Conservation (phyloP, 2,329 filamentous ascomycete genomes). For the Byssoonygena ceratinophila region DNA sequence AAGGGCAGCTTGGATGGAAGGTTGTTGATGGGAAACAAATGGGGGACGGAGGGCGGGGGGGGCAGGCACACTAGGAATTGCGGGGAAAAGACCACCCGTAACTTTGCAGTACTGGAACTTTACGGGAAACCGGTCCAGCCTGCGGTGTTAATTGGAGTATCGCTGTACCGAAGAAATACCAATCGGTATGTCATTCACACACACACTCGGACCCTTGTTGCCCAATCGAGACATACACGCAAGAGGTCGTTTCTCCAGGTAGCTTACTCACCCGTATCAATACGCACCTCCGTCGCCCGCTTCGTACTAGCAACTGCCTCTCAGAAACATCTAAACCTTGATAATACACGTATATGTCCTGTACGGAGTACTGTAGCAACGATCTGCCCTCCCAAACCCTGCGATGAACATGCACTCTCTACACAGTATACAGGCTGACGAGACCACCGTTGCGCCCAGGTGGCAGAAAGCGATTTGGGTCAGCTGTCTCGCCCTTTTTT, state of each 20-base stretch:
- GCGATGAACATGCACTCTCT: too few species aligned
- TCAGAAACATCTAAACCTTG: background rate
- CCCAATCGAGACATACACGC: background rate
- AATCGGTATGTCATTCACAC: background rate
- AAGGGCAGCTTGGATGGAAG: background rate
- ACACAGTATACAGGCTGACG: too few species aligned
- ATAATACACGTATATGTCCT: too few species aligned
- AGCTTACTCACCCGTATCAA: background rate
- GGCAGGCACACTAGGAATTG: background rate
- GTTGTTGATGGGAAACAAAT: background rate
- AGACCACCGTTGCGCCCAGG: too few species aligned
- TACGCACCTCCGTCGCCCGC: background rate
- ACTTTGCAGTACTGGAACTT: background rate
- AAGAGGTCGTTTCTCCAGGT: too few species aligned
- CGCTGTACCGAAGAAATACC: background rate
- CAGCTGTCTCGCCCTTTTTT: background rate
- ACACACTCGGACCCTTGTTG: background rate
- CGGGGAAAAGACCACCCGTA: constrained; percentile 9
- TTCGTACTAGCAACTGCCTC: background rate
- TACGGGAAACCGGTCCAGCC: background rate
- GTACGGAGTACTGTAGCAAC: background rate
- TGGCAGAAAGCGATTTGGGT: background rate
- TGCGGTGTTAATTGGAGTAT: background rate
- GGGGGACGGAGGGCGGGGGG: background rate
- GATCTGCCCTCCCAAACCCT: constrained; percentile 4